Percentiles rank a stretch among this genome's conserved stretches.
phyloP scores from a whole-genome alignment of 2,329 filamentous ascomycete genomes.

The Capronia americana region DNA sequence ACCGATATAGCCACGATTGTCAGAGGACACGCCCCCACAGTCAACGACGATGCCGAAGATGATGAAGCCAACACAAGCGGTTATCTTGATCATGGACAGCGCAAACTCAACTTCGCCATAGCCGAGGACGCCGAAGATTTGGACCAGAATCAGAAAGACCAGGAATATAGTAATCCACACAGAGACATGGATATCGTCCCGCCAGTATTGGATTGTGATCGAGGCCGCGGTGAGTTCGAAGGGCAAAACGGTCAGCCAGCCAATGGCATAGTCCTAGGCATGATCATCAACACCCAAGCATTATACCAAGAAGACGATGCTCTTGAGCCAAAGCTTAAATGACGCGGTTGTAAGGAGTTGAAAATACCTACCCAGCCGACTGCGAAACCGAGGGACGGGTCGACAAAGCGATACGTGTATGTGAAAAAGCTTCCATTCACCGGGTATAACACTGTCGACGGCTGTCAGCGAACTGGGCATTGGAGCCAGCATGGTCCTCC shows the following conservation, averaged over 20 bases:
- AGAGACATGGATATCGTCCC: conserved; percentile 41
- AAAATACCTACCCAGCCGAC: conserved; percentile 49
- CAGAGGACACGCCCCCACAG: conserved; percentile 66
- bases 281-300: background rate
- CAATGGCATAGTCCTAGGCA: conserved; percentile 51
- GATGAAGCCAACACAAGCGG: conserved; percentile 67
- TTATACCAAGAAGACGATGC: background rate
- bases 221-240: conserved; percentile 56
- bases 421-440: conserved; percentile 68
- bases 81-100: conserved; percentile 63
- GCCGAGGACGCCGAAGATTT: conserved; percentile 61
- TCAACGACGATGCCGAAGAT: conserved; percentile 86
- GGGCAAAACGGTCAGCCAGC: conserved; percentile 65
- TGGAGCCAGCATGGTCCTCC: background rate
- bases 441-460: conserved; percentile 59
- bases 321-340: background rate
- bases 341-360: background rate
- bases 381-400: conserved; percentile 24
- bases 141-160: conserved; percentile 26
- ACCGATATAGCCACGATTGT: conserved; percentile 33
- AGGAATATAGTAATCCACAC: conserved; percentile 39
- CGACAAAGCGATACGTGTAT: conserved; percentile 62
- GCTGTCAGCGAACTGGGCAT: background rate
- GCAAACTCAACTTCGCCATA: conserved; percentile 61
- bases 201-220: conserved; percentile 67